These are phyloP conservation scores for Coniferiporia weirii DNA, from an alignment of 1,284 basidiomycete species.

Conservation along the genomic window DNA sequence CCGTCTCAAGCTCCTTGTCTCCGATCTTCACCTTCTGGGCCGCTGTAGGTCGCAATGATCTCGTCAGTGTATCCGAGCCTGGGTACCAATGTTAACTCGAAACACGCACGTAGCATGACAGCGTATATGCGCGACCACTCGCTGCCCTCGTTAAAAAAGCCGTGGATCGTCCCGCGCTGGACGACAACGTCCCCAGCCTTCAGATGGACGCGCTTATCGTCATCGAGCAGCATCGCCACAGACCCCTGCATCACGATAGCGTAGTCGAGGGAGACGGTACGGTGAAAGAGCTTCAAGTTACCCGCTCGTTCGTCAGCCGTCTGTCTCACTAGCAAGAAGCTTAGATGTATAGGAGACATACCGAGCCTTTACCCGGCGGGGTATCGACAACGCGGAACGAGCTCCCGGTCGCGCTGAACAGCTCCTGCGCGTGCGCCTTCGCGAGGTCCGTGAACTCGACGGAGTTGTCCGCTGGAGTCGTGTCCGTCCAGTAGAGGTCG, in stretches of 20 bases:
- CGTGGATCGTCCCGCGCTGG: constrained; percentile 21
- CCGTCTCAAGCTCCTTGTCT: constrained; percentile 6
- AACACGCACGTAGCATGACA: no score
- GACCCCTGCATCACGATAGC: constrained; percentile 21
- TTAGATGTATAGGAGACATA: neutral
- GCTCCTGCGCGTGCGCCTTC: neutral
- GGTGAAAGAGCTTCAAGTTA: constrained; percentile 23
- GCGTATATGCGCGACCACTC: constrained; percentile 15
- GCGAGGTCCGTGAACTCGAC: neutral
- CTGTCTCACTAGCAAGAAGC: no score
- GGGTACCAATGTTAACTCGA: no score
- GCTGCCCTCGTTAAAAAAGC: constrained; percentile 20
- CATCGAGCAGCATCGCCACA: constrained; percentile 18
- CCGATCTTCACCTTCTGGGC: constrained; percentile 17
- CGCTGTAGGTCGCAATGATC: neutral
- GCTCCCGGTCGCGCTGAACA: neutral
- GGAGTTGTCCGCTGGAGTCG: constrained; percentile 19
- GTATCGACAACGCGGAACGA: neutral
- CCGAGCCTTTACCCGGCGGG: neutral
- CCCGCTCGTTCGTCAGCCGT: no score
- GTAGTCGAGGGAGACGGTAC: constrained; percentile 24
- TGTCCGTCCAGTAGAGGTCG: constrained; percentile 20
- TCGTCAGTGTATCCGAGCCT: no score
- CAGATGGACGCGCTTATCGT: constrained; percentile 1
- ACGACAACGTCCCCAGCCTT: constrained; percentile 8